phyloP scores from a whole-genome alignment of 2,329 filamentous ascomycete genomes.

The Fusarium sp. region DNA sequence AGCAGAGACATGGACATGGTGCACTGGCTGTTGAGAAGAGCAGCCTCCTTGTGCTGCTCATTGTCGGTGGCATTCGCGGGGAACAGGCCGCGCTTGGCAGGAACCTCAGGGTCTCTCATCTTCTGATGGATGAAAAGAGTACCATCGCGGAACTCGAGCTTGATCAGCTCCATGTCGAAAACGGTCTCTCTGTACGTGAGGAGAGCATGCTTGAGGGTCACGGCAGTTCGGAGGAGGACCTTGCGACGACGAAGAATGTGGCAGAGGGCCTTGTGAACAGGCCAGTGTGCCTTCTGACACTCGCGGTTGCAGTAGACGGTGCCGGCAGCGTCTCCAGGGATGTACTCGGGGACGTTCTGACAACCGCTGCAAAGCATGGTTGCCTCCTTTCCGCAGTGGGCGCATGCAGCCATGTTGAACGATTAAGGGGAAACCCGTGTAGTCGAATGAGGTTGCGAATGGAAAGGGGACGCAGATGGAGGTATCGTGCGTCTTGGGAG shows the following conservation, averaged over 20 bases:
- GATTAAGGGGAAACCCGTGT: not conserved
- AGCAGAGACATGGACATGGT: constrained; percentile 14
- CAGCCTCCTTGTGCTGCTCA: constrained; percentile 18
- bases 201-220: constrained; percentile 17
- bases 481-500: not conserved
- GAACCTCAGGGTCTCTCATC: not conserved
- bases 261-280: constrained; percentile 17
- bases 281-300: constrained; percentile 18
- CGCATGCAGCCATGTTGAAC: constrained; percentile 14
- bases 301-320: constrained; percentile 22
- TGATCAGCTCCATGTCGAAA: constrained; percentile 7
- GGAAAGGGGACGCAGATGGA: not conserved
- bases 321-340: constrained; percentile 10
- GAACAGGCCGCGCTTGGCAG: not conserved
- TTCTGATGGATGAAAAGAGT: constrained; percentile 12
- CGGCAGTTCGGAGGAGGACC: constrained; percentile 8
- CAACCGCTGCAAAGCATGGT: constrained; percentile 10
- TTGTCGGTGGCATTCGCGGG: constrained; percentile 10
- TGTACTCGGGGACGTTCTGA: constrained; percentile 18
- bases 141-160: not conserved
- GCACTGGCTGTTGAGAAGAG: constrained; percentile 12
- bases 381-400: constrained; percentile 13
- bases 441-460: not conserved
- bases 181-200: constrained; percentile 17
- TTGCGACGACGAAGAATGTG: constrained; percentile 10